A percentile compares a stretch with the other conserved stretches of the same genome.
Evolutionary conservation across 805 yeast genomes (phyloP).

Genomic region (Kodamaea nitidulidarum): DNA sequence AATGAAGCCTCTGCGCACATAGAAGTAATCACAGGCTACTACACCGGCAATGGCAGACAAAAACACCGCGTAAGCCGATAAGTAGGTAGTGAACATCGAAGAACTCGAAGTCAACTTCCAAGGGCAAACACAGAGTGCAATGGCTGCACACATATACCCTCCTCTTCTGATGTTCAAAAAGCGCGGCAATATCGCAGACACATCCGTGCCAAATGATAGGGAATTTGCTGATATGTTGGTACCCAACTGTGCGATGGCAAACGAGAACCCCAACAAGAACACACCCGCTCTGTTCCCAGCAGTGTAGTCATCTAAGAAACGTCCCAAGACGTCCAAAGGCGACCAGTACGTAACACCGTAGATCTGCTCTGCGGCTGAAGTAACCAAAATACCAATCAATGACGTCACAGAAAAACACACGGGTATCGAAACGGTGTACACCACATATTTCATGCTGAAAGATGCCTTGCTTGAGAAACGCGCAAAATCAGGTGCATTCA

Average conservation of each 20-base stretch:
- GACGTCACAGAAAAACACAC: conserved; percentile 75
- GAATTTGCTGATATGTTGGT: conserved; percentile 73
- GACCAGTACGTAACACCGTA: conserved; percentile 77
- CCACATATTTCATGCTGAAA: conserved; percentile 36
- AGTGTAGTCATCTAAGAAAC: conserved; percentile 49
- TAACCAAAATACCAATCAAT: conserved; percentile 77
- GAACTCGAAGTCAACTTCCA: conserved; percentile 75
- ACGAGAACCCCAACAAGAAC: conserved; percentile 65
- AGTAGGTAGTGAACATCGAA: conserved; percentile 71
- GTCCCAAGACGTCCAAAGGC: conserved; percentile 70
- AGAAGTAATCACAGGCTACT: conserved; percentile 61
- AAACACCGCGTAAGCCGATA: conserved; percentile 79
- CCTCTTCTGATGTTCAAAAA: conserved; percentile 76
- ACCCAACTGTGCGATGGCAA: conserved; percentile 74
- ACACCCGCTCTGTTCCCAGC: conserved; percentile 75
- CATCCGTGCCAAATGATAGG: conserved; percentile 68
- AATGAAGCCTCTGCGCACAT: conserved; percentile 68
- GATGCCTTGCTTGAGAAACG: conserved; percentile 61
- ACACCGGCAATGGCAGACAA: conserved; percentile 81
- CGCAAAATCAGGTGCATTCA: conserved; percentile 86
- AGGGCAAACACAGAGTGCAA: conserved; percentile 73
- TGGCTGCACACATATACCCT: conserved; percentile 67
- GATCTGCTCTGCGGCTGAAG: conserved; percentile 68
- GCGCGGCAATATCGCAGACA: conserved; percentile 61
- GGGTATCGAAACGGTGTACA: conserved; percentile 63